Base-by-base conservation (phyloP, 2,329 filamentous ascomycete species). In the Shiraia bambusicola region DNA sequence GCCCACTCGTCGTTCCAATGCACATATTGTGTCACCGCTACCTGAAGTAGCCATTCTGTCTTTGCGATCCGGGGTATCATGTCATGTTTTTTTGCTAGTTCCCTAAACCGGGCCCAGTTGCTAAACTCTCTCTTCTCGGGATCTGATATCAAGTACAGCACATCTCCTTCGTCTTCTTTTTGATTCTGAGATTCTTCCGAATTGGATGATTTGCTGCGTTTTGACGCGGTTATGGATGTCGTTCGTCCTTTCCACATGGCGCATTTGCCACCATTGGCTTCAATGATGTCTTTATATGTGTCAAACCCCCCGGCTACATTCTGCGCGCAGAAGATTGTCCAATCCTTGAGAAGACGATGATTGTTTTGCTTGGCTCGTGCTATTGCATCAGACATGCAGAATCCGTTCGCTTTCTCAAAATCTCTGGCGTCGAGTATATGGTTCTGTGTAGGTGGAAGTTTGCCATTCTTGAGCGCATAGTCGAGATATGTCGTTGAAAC, bases 21-120 rank as follows among this genome's bases (percentile, higher is more conserved):
- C 33, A 93, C 73, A 67, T 89, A 78, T 70, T 98, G 93, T 58
- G 81, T 83, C 87, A 98, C 92, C 4, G 89, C 88, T 45, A 90
- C 84, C 60, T 91, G 86, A 42, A 98, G 73, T 57, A 98, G 68
- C 93, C 93, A 98, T 63, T 98, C 91, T 2, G 87, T 81, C 33
- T 80, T 80, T 16, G 96, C 89, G 28, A 98, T 83, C 38, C 87
- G 78, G 2, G 91, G 85, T 52, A 84, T 79, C 79, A 92, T 90
- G 61, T 88, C 84, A 31, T 87, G 84, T 54, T 84, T 85, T 49
- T 77, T 73, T 2, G 88, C 91, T 80, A 95, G 84, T 37, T 87
- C 81, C 41, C 82, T 77, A 66, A 98, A 98, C 45, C 82, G 83
- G 11, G 77, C 73, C 88, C 91, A 96, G 41, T 95, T 71, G 50